Conservation (phyloP, 768 basidiomycete species). For the Crassisporium funariophilum region DNA sequence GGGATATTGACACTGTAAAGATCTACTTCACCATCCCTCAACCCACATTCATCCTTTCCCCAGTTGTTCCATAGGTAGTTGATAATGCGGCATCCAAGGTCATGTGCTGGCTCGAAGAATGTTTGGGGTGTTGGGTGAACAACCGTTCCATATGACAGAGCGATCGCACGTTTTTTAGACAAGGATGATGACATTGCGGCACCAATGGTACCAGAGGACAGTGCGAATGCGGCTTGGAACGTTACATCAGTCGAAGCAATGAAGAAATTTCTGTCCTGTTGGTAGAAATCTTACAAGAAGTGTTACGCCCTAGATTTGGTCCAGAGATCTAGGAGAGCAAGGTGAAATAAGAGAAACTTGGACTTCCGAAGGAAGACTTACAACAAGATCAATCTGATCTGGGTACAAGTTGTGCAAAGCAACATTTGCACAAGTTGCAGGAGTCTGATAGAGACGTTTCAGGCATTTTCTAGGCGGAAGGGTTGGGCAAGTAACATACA, state of each 20-base stretch:
- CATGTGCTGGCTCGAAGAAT: conserved; percentile 72
- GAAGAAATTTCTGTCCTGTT: background rate
- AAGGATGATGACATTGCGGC: conserved; percentile 84
- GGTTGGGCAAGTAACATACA: conserved; percentile 40
- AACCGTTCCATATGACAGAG: conserved; percentile 86
- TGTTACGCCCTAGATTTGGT: conserved; percentile 85
- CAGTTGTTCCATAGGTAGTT: conserved; percentile 80
- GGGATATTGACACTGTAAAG: conserved; percentile 90
- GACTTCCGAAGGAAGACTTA: conserved; percentile 37
- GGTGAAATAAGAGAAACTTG: too few relatives aligned
- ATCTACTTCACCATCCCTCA: conserved; percentile 69
- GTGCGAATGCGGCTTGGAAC: conserved; percentile 72
- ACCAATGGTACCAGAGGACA: conserved; percentile 92
- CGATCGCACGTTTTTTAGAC: conserved; percentile 74
- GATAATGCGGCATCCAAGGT: conserved; percentile 67
- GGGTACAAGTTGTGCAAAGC: conserved; percentile 88
- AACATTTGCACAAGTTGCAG: conserved; percentile 91
- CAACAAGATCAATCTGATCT: conserved; percentile 87
- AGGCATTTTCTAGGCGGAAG: background rate
- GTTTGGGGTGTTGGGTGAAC: conserved; percentile 62
- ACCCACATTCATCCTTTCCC: conserved; percentile 67
- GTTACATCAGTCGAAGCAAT: conserved; percentile 9
- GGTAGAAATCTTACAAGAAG: conserved; percentile 55
- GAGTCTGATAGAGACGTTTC: conserved; percentile 54
- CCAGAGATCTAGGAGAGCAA: conserved; percentile 65